Base-by-base conservation (phyloP, 148 eudicot species). In the Spergularia bocconei region DNA sequence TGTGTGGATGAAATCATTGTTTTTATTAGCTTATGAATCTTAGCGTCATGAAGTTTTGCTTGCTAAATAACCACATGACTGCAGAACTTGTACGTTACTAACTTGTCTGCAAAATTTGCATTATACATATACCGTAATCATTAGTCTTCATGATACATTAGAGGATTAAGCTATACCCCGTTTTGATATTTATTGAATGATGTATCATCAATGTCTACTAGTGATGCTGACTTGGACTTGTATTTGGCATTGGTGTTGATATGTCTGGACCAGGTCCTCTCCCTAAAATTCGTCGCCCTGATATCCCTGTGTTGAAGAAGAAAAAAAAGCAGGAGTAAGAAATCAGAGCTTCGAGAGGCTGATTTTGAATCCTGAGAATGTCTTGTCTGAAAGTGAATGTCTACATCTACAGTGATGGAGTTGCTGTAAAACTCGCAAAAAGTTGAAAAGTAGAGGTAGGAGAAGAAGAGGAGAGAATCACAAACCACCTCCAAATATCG, bases 231-330 rank as follows among this genome's bases (percentile, higher is more conserved):
- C 48, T 25, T 36, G 16, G 5, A 44, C 41, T 19, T 15, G 12
- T 13, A 36, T 73, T 73, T 62, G 68, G 47, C 69, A 48, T 61
- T 50, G 76, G 76, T 21, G 47, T 21, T 44, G 76, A 64, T 23
- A 60, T 15, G 4, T 9, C 5, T 48, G 63, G 23, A 55, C 3
- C 38, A 14, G 25, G 16, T 15, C 59, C 76, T 23, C 4, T 23
- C 13, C 56, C 48, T 16, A 73, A 25, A 15, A 62, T 51, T 51
- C 76, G 68, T 3, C 68, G 63, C 50, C 51, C 29, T 62, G 69
- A 51, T 14, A 51, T 62, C 16, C 50, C 76, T 73, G 69, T 51
- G 21, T 5, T 10, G 41, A 62, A 72, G 7, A 44, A 44, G 2
- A 29, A 29, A 29, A 29, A 60, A 61, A 47, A 72, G 16, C 17